A percentile compares a stretch with the other conserved stretches of the same genome.
phyloP scores from a whole-genome alignment of 345 rosid species.

The Trapa bicornis region DNA sequence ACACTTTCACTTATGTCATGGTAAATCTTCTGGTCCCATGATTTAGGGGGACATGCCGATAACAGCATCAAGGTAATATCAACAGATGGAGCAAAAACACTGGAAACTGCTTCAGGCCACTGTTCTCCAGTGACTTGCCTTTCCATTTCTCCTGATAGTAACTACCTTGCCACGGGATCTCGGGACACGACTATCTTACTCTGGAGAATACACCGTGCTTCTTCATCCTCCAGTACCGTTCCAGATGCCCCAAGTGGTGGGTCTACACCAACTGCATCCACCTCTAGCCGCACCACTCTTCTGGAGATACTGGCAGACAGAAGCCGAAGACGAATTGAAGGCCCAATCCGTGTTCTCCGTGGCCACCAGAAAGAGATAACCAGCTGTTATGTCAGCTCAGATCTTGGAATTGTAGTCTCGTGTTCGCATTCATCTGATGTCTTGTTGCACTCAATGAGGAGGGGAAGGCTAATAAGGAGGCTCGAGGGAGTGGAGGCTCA shows the following conservation, averaged over 20 bases:
- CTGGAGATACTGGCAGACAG: slow-evolving; percentile 45
- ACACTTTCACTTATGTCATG: neutral
- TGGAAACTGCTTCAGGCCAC: slow-evolving; percentile 82
- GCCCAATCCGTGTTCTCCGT: slow-evolving; percentile 84
- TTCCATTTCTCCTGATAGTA: slow-evolving; percentile 75
- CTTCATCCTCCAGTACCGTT: slow-evolving; percentile 35
- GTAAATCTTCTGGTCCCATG: slow-evolving; percentile 4
- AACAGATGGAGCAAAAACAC: slow-evolving; percentile 77
- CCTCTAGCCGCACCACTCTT: slow-evolving; percentile 20
- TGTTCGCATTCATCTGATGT: slow-evolving; percentile 57
- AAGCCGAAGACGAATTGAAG: slow-evolving; percentile 57
- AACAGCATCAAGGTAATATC: slow-evolving; percentile 78
- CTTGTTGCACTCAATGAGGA: slow-evolving; percentile 70
- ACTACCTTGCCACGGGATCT: slow-evolving; percentile 82
- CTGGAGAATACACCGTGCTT: slow-evolving; percentile 73
- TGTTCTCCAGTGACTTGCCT: slow-evolving; percentile 96
- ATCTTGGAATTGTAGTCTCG: slow-evolving; percentile 74
- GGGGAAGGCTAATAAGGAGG: slow-evolving; percentile 79
- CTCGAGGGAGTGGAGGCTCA: slow-evolving; percentile 66
- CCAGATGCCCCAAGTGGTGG: slow-evolving; percentile 40
- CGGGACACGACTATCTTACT: slow-evolving; percentile 68
- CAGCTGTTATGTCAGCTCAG: slow-evolving; percentile 77
- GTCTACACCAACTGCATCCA: slow-evolving; percentile 29
- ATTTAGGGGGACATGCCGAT: slow-evolving; percentile 89
- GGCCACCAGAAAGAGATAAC: slow-evolving; percentile 67